Percentiles rank a stretch among this genome's conserved stretches.
phyloP scores from a whole-genome alignment of 441 rosid genomes.

The Erodium moschatum region DNA sequence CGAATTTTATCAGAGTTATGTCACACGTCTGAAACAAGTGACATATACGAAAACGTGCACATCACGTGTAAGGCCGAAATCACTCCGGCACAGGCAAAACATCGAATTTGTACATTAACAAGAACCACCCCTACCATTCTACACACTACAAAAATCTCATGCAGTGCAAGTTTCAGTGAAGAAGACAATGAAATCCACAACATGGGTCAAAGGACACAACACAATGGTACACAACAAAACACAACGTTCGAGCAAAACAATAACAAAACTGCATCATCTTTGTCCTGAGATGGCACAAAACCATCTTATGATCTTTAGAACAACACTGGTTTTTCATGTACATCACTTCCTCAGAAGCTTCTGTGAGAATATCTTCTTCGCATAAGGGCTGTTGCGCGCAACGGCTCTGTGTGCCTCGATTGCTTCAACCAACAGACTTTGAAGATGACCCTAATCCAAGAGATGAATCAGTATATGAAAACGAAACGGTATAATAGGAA shows the following conservation, averaged over 20 bases:
- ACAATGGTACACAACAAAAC: not conserved
- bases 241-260: not conserved
- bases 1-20: no score
- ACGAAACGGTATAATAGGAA: not conserved
- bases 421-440: slow-evolving; percentile 24
- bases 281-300: no score
- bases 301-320: not conserved
- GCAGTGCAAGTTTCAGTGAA: not conserved
- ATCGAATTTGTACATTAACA: slow-evolving; percentile 5
- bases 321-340: slow-evolving; percentile 16
- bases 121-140: not conserved
- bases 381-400: slow-evolving; percentile 28
- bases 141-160: not conserved
- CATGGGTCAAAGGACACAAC: not conserved
- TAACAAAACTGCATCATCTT: not conserved
- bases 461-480: slow-evolving; percentile 7
- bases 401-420: slow-evolving; percentile 24
- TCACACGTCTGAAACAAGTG: no score
- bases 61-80: not conserved
- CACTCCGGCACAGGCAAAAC: not conserved
- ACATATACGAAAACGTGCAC: not conserved
- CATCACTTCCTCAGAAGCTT: slow-evolving; percentile 27
- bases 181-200: not conserved
- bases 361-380: slow-evolving; percentile 30
- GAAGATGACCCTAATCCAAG: slow-evolving; percentile 23